Evolutionary conservation across 2,329 filamentous ascomycete genomes (phyloP), one percentile per base, ranked within the genome.

Genomic region (Allantophomopsis cytisporea): DNA sequence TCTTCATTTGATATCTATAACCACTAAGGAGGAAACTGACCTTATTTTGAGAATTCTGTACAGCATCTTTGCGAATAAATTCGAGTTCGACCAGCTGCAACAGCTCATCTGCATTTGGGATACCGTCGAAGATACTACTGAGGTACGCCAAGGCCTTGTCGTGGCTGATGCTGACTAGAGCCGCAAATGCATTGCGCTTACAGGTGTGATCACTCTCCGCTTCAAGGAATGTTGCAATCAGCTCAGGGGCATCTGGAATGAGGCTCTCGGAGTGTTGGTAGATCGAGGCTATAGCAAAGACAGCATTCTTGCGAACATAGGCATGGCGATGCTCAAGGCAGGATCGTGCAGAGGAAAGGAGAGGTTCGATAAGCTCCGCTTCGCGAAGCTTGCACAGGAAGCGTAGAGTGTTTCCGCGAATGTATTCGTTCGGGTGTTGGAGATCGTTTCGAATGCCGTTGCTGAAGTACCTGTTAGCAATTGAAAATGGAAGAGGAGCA

Each of bases 401-500:
- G 54, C 91, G 86, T 45, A 98, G 70, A n/a, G 91, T 98, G 60
- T 95, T 95, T 57, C 91, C 91, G 50, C 91, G 80, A 50, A 98
- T 88, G 63, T 94, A 98, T 70, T 98, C 91, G 68, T 98, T 96
- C 41, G 91, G 80, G 54, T 95, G 89, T 60, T 96, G 89, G 44
- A 98, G 71, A 58, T 98, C 91, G 61, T 96, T 94, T 56, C 89
- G 81, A 56, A 98, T 96, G 49, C 91, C 91, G 63, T 98, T 98
- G 64, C 89, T 95, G 53, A 39, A 40, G 23, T 28, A 39, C 39
- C 14, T 30, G 21, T 7, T 18, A 5, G 31, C 16, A 34, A 8
- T 34, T 14, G n/a, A 15, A 15, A 30, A 20, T 45, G 20, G 46
- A 37, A 30, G 8, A 14, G 11, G 16, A 36, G n/a, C 13, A 3